phyloP scores from a whole-genome alignment of 192 early-diverging fungal species.

The Coemansia sp. region DNA sequence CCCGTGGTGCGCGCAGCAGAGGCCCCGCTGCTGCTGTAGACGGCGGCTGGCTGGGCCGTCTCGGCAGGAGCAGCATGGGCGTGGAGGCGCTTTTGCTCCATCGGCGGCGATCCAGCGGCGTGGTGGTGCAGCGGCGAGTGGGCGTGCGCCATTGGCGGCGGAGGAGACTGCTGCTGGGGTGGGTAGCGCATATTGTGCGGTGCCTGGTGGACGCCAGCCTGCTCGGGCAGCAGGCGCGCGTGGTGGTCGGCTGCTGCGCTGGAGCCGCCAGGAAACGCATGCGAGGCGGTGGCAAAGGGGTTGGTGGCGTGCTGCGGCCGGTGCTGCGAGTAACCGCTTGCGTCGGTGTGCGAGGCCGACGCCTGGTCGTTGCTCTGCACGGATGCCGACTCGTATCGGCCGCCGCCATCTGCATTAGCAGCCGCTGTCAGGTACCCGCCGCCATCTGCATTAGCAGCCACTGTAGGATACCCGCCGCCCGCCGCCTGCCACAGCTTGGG shows the following conservation, averaged over 20 bases:
- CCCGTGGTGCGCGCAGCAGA: conserved; percentile 7
- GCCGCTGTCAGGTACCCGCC: conserved; percentile 22
- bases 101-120: conserved; percentile 21
- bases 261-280: conserved; percentile 4
- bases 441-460: conserved; percentile 9
- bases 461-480: conserved; percentile 19
- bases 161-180: conserved; percentile 2
- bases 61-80: neutral
- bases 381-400: conserved; percentile 32
- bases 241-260: conserved; percentile 16
- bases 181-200: neutral
- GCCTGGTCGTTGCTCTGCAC: conserved; percentile 47
- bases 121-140: conserved; percentile 19
- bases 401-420: conserved; percentile 10
- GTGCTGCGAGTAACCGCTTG: conserved; percentile 43
- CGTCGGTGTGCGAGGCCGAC: conserved; percentile 42
- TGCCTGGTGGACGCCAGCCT: neutral
- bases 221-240: conserved; percentile 7
- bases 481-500: conserved; percentile 12
- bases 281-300: neutral
- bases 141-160: conserved; percentile 23
- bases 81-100: conserved; percentile 25
- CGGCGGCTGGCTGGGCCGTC: conserved; percentile 1
- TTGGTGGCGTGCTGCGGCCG: conserved; percentile 13
- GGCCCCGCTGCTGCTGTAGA: neutral